Conservation (phyloP, 352 stramenopile species). For the Pythium scleroteichum region DNA sequence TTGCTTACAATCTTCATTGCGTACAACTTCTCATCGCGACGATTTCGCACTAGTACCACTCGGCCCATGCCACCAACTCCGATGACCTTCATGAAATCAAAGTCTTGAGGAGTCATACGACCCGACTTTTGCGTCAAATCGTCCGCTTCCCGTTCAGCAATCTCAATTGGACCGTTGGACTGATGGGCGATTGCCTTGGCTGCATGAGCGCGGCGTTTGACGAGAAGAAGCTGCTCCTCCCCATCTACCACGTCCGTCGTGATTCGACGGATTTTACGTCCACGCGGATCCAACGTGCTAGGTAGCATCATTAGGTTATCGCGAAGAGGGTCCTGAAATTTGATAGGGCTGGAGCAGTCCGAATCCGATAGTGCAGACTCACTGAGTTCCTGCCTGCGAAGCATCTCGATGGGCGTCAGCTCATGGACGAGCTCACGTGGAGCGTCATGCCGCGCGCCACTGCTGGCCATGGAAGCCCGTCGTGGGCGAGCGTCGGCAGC, state of each 20-base stretch:
- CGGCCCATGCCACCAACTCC: conserved; percentile 86
- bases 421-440: conserved; percentile 16
- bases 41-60: conserved; percentile 76
- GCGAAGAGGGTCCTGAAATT: conserved; percentile 31
- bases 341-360: conserved; percentile 14
- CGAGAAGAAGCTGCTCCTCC: conserved; percentile 56
- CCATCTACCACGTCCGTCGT: conserved; percentile 48
- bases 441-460: neutral
- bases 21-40: conserved; percentile 54
- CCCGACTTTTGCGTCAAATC: neutral
- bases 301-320: conserved; percentile 55
- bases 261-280: conserved; percentile 53
- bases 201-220: conserved; percentile 48
- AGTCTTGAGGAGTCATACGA: conserved; percentile 55
- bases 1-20: conserved; percentile 85
- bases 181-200: conserved; percentile 88
- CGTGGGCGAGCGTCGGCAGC: conserved; percentile 6
- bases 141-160: neutral
- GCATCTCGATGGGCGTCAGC: conserved; percentile 15
- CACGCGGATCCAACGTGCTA: conserved; percentile 50
- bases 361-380: conserved; percentile 11
- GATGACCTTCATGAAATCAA: conserved; percentile 88
- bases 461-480: conserved; percentile 1
- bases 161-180: conserved; percentile 16
- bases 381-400: conserved; percentile 24